These are phyloP conservation scores for Candida peoriensis DNA, from an alignment of 805 yeast species.

Conservation along the genomic window DNA sequence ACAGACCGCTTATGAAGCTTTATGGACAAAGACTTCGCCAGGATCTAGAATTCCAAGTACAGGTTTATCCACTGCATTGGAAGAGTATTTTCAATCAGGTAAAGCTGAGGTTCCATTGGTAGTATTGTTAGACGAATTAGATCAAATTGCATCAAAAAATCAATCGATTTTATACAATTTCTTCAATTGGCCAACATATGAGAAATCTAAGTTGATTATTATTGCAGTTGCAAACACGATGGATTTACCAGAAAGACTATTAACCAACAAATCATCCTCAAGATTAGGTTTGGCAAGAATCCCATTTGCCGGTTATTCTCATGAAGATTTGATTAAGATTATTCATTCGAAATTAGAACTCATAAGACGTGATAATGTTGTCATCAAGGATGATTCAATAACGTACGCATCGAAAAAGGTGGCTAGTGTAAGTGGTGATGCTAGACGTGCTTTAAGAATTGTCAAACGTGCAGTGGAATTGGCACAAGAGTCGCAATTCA, in stretches of 20 bases:
- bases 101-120: constrained; percentile 39
- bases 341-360: constrained; percentile 64
- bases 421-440: constrained; percentile 97
- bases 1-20: constrained; percentile 69
- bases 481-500: constrained; percentile 34
- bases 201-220: constrained; percentile 73
- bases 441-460: constrained; percentile 83
- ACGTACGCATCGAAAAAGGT: constrained; percentile 91
- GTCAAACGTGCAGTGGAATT: constrained; percentile 87
- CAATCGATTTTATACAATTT: constrained; percentile 91
- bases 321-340: constrained; percentile 69
- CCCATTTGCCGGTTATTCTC: constrained; percentile 85
- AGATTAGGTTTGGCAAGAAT: constrained; percentile 85
- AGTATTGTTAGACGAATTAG: constrained; percentile 85
- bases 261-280: constrained; percentile 86
- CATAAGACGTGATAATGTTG: constrained; percentile 30
- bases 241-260: constrained; percentile 89
- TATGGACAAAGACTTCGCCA: constrained; percentile 68
- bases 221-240: constrained; percentile 95
- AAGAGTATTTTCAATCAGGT: constrained; percentile 53
- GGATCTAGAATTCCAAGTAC: constrained; percentile 61
- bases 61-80: constrained; percentile 42
- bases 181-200: constrained; percentile 94
- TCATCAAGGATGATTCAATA: constrained; percentile 64
- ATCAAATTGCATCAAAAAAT: constrained; percentile 78